These are phyloP conservation scores for Calcarisporium arbuscula DNA, from an alignment of 2,329 filamentous ascomycete genomes.

Conservation along the genomic window DNA sequence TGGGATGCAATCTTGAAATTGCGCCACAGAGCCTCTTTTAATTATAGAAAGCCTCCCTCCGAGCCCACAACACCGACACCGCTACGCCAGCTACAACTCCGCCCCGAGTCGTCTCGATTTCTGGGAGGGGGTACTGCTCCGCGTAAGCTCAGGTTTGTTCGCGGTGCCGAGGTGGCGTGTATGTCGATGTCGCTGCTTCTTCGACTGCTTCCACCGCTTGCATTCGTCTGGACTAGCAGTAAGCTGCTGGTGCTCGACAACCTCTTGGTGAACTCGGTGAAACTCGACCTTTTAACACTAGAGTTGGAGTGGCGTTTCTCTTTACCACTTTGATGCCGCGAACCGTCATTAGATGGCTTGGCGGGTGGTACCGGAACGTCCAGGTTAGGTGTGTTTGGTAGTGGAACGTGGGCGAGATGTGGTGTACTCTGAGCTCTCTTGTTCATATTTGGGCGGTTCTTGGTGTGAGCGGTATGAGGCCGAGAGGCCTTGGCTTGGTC, in stretches of 20 bases:
- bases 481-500: constrained; percentile 25
- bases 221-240: constrained; percentile 53
- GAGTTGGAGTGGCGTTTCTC: constrained; percentile 48
- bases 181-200: constrained; percentile 39
- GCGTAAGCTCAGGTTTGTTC: constrained; percentile 38
- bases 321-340: no score
- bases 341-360: constrained; percentile 2
- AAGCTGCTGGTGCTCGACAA: constrained; percentile 56
- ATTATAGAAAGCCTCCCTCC: constrained; percentile 52
- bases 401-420: constrained; percentile 29
- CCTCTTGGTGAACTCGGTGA: constrained; percentile 54
- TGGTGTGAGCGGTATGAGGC: constrained; percentile 49
- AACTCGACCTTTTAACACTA: constrained; percentile 52
- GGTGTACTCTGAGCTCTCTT: constrained; percentile 44
- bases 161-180: constrained; percentile 28
- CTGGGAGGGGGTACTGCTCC: constrained; percentile 22
- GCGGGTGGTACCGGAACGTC: constrained; percentile 21
- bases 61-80: constrained; percentile 47
- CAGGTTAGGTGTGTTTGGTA: constrained; percentile 25
- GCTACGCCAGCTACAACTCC: constrained; percentile 50
- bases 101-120: constrained; percentile 29
- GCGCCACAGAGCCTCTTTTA: no score
- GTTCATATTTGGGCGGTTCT: constrained; percentile 35
- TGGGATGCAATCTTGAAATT: neutral
- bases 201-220: constrained; percentile 40